These are phyloP conservation scores for Fusarium nodosum DNA, from an alignment of 2,329 filamentous ascomycete species.

Conservation along the genomic window DNA sequence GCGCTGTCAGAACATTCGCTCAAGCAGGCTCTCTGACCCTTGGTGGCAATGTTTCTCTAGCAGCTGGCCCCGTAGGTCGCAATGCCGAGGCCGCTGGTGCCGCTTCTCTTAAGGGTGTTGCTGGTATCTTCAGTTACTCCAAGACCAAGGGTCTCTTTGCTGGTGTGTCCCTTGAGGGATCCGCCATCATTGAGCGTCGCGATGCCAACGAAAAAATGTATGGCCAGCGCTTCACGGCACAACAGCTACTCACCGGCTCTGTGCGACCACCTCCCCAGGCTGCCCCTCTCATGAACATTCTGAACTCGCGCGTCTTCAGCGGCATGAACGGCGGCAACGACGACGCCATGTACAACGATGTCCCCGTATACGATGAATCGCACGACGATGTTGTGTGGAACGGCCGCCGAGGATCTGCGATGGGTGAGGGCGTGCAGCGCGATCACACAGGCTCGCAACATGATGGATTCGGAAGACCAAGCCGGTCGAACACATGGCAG, in stretches of 20 bases:
- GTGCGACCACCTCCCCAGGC: conserved; percentile 85
- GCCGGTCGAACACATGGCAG: conserved; percentile 78
- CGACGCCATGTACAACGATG: conserved; percentile 91
- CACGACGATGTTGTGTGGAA: conserved; percentile 90
- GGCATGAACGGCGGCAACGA: conserved; percentile 68
- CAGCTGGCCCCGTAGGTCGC: conserved; percentile 91
- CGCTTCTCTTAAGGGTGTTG: conserved; percentile 88
- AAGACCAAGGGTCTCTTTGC: conserved; percentile 98
- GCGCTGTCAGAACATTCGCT: conserved; percentile 92
- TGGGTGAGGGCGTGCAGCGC: conserved; percentile 71
- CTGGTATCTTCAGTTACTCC: conserved; percentile 95
- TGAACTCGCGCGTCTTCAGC: conserved; percentile 87
- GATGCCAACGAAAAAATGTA: conserved; percentile 99
- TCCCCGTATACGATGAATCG: conserved; percentile 86
- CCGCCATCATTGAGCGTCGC: conserved; percentile 91
- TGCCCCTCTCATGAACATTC: conserved; percentile 83
- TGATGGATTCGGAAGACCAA: conserved; percentile 69
- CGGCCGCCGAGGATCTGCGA: conserved; percentile 76
- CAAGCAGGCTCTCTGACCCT: conserved; percentile 92
- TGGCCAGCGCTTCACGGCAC: conserved; percentile 82
- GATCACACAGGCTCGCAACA: conserved; percentile 56
- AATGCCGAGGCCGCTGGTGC: conserved; percentile 97
- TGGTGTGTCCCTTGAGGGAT: conserved; percentile 93
- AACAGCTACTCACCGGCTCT: conserved; percentile 82
- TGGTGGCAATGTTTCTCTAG: conserved; percentile 95